These are phyloP conservation scores for Lepiota subincarnata DNA, from an alignment of 768 basidiomycete species.

Conservation along the genomic window DNA sequence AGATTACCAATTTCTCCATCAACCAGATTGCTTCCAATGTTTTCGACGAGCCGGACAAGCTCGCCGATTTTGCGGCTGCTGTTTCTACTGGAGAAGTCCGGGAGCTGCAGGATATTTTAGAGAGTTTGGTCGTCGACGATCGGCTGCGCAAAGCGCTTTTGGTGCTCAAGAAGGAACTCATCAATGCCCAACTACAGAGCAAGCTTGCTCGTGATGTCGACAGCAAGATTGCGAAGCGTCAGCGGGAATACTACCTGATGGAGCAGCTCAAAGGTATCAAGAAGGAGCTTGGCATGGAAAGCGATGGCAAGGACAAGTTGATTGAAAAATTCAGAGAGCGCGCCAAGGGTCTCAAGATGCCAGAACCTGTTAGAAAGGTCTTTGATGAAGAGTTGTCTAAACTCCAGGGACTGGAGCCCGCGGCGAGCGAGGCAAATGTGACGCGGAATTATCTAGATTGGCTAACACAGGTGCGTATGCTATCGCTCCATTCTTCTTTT, in stretches of 20 bases:
- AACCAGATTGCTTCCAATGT: constrained; percentile 89
- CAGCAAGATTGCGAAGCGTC: constrained; percentile 89
- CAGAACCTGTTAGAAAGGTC: constrained; percentile 83
- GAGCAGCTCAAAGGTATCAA: constrained; percentile 96
- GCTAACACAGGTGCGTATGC: constrained; percentile 64
- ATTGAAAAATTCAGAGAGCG: constrained; percentile 90
- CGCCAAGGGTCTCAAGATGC: constrained; percentile 81
- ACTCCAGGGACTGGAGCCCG: constrained; percentile 83
- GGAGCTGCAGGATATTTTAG: constrained; percentile 92
- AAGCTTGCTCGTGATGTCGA: constrained; percentile 94
- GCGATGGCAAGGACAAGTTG: constrained; percentile 90
- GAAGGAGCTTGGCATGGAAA: constrained; percentile 93
- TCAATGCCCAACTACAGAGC: constrained; percentile 91
- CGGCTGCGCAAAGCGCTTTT: constrained; percentile 85
- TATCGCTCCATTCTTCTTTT: neutral
- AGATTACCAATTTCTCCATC: constrained; percentile 95
- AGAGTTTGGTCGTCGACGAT: constrained; percentile 81
- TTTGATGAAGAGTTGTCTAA: constrained; percentile 96
- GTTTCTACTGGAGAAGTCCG: constrained; percentile 90
- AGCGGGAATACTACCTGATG: constrained; percentile 94
- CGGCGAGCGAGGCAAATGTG: constrained; percentile 89
- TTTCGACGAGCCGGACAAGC: constrained; percentile 95
- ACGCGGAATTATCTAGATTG: constrained; percentile 94
- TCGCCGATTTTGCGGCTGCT: constrained; percentile 96
- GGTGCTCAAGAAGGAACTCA: constrained; percentile 96